Conservation (phyloP, 2,329 filamentous ascomycete genomes). For the Chrysosporium queenslandicum region DNA sequence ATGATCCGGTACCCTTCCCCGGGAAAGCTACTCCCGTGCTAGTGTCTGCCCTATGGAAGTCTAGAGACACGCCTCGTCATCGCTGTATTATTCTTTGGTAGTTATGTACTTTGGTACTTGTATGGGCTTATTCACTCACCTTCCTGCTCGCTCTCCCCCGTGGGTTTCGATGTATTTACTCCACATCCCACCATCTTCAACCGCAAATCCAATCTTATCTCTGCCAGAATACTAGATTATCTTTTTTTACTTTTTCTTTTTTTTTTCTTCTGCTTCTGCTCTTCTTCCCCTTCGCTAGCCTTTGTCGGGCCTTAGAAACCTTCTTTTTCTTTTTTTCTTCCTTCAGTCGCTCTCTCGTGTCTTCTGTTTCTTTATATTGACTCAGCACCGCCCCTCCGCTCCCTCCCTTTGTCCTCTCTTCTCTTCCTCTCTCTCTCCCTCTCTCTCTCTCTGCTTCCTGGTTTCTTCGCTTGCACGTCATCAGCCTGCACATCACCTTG, state of each 20-base stretch:
- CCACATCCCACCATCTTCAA: constrained; percentile 8
- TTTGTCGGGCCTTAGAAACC: constrained; percentile 8
- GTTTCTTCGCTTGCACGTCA: background rate
- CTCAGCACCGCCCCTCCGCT: background rate
- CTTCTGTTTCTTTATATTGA: constrained; percentile 14
- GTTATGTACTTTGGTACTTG: too few relatives aligned
- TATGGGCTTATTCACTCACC: too few relatives aligned
- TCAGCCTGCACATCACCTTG: constrained; percentile 29
- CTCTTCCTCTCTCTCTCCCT: constrained; percentile 31
- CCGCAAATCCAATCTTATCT: too few relatives aligned
- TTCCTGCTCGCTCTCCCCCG: too few relatives aligned
- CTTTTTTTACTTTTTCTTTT: too few relatives aligned
- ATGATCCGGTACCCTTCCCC: background rate
- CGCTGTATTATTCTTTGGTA: too few relatives aligned
- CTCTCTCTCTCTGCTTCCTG: constrained; percentile 23
- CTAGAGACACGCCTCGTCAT: constrained; percentile 8
- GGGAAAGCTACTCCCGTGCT: background rate
- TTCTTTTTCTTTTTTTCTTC: constrained; percentile 15
- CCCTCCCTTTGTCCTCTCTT: constrained; percentile 2
- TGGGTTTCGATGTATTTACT: too few relatives aligned
- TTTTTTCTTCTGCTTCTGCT: too few relatives aligned
- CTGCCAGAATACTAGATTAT: too few relatives aligned
- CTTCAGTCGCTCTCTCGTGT: background rate
- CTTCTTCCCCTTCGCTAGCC: constrained; percentile 7
- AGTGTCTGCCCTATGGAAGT: constrained; percentile 3